Conservation (phyloP, 352 stramenopile genomes). For the Saprolegnia parasitica region DNA sequence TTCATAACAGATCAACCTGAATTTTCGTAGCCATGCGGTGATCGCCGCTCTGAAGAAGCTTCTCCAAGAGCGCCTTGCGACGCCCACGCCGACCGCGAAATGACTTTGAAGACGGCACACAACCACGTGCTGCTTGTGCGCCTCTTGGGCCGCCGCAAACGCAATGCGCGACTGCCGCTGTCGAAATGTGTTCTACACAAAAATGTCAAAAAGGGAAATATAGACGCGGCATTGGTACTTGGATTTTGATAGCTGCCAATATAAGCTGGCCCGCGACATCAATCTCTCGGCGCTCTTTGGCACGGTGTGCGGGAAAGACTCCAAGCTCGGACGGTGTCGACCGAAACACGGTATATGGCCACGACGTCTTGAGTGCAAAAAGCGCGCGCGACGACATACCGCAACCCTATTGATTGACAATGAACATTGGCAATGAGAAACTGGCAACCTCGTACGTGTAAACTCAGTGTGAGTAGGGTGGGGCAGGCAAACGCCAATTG, state of each 20-base stretch:
- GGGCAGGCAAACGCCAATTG: slow-evolving; percentile 58
- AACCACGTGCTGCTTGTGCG: slow-evolving; percentile 40
- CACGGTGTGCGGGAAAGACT: slow-evolving; percentile 61
- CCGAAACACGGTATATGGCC: slow-evolving; percentile 52
- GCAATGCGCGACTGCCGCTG: slow-evolving; percentile 37
- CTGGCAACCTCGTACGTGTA: slow-evolving; percentile 34
- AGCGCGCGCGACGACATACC: slow-evolving; percentile 54
- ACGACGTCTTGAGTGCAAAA: slow-evolving; percentile 58
- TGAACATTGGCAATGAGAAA: not conserved
- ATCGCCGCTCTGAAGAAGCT: slow-evolving; percentile 41
- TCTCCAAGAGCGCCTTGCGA: slow-evolving; percentile 43
- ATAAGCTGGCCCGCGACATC: slow-evolving; percentile 51
- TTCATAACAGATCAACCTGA: slow-evolving; percentile 31
- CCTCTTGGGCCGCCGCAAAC: slow-evolving; percentile 37
- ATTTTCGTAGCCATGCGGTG: slow-evolving; percentile 59
- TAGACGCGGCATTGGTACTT: slow-evolving; percentile 32
- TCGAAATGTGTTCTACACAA: slow-evolving; percentile 55
- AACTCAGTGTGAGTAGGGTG: slow-evolving; percentile 58
- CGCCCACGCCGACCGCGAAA: slow-evolving; percentile 54
- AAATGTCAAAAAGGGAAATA: not conserved
- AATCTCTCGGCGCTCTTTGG: slow-evolving; percentile 59
- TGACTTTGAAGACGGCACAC: slow-evolving; percentile 54
- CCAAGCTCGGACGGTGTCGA: slow-evolving; percentile 39
- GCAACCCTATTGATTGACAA: slow-evolving; percentile 38
- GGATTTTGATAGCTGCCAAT: slow-evolving; percentile 53